Evolutionary conservation across 257 asterid genomes (phyloP), one percentile per base, ranked within the genome.

Genomic region (Fraxinus excelsior): DNA sequence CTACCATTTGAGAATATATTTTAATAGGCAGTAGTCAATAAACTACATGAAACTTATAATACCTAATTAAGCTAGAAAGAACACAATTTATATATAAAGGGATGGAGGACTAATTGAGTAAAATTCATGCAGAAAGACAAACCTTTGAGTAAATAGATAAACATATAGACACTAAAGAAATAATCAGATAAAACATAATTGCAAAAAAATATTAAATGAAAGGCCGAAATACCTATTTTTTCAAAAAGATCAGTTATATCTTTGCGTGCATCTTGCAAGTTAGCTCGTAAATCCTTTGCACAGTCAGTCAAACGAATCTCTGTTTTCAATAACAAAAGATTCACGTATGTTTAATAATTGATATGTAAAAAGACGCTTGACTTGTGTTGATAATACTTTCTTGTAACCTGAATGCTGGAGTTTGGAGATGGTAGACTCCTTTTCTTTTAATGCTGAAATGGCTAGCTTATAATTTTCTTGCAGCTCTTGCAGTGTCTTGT

Each of bases 241-340:
- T 85, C 88, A 70, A 88, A 91, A 70, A 93, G 92, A 74, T 88
- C 80, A 67, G 89, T 79, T 70, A 88, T 86, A 76, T 93, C 97
- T 73, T 85, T 88, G 58, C 90, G 81, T 81, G 97, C 97, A 83
- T 85, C 88, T 38, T 85, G 85, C 80, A 91, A 87, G 80, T 88
- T 85, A 76, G 68, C 75, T 83, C 84, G 76, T 82, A 93, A 77
- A 84, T 82, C 88, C 89, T 87, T 93, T 10, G 97, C 94, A 78
- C 90, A 88, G 71, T 83, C 88, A 42, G 86, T 82, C 83, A 93
- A 80, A 78, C 80, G 76, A 76, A 71, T 90, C 83, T 93, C 97
- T 93, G 91, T 75, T 73, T 42, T 58, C 46, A 7, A 76, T 38
- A 74, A 75, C 70, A 79, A 53, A 34, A 78, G 76, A 46, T 72